Evolutionary conservation across 2,329 filamentous ascomycete species (phyloP).

Genomic region (Kalmusia sp.): DNA sequence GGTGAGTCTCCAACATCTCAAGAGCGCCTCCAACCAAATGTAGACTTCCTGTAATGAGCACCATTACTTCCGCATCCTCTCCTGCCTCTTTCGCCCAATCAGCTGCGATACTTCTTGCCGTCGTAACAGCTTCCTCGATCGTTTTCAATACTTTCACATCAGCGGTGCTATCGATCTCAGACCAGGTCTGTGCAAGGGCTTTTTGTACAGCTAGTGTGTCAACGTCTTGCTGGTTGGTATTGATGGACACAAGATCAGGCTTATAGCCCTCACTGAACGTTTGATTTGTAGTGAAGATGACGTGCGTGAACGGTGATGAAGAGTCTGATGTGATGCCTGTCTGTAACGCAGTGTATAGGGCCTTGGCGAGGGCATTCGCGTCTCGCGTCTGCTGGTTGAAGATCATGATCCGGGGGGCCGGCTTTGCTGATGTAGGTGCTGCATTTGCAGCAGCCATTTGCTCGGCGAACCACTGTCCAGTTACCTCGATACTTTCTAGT

Average conservation of each 20-base stretch:
- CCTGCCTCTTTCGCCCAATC: conserved; percentile 30
- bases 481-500: conserved; percentile 78
- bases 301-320: conserved; percentile 68
- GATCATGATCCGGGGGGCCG: conserved; percentile 66
- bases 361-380: conserved; percentile 68
- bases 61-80: conserved; percentile 59
- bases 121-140: conserved; percentile 72
- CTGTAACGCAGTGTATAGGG: conserved; percentile 66
- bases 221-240: conserved; percentile 65
- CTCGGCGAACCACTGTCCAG: conserved; percentile 76
- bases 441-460: conserved; percentile 45
- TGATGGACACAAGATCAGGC: conserved; percentile 69
- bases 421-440: conserved; percentile 24
- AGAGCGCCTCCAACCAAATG: conserved; percentile 83
- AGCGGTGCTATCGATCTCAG: conserved; percentile 45
- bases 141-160: conserved; percentile 66
- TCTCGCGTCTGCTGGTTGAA: conserved; percentile 95
- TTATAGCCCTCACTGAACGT: conserved; percentile 69
- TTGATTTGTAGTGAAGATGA: conserved; percentile 82
- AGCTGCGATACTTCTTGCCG: conserved; percentile 55
- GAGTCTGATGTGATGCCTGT: conserved; percentile 31
- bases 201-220: conserved; percentile 70
- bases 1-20: conserved; percentile 67
- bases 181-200: conserved; percentile 68
- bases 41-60: conserved; percentile 82